Evolutionary conservation across 1,284 basidiomycete species (phyloP).

Genomic region (Cryptococcus deneoformans): DNA sequence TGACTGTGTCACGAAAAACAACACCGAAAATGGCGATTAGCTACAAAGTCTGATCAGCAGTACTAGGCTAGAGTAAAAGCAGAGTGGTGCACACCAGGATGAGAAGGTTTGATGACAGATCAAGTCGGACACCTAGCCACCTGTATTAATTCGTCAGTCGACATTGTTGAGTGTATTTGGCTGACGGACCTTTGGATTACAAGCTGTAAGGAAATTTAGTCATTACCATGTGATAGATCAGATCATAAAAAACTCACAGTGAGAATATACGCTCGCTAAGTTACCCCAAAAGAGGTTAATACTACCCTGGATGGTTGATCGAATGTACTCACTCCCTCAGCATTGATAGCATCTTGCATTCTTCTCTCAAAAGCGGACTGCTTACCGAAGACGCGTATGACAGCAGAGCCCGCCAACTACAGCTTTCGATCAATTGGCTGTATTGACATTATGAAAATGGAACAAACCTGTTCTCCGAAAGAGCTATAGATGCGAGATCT

Average conservation of each 20-base stretch:
- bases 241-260: conserved; percentile 13
- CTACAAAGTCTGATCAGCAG: conserved; percentile 5
- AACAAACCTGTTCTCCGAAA: conserved; percentile 38
- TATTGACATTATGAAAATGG: background rate
- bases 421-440: background rate
- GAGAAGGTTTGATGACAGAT: conserved; percentile 27
- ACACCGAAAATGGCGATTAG: conserved; percentile 39
- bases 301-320: background rate
- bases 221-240: no score
- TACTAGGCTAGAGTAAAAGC: background rate
- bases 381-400: conserved; percentile 34
- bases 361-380: conserved; percentile 21
- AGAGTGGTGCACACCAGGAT: conserved; percentile 14
- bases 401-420: conserved; percentile 27
- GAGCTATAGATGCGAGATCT: conserved; percentile 36
- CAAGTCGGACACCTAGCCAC: conserved; percentile 39
- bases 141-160: conserved; percentile 8
- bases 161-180: background rate
- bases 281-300: background rate
- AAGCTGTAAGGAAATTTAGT: conserved; percentile 3
- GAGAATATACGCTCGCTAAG: conserved; percentile 26
- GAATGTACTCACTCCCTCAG: conserved; percentile 23
- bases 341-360: conserved; percentile 25
- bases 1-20: conserved; percentile 31
- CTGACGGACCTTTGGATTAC: conserved; percentile 13